A percentile compares a stretch with the other conserved stretches of the same genome.
These are phyloP conservation scores for Phialophora tarda DNA, from an alignment of 2,329 filamentous ascomycete genomes.

Conservation along the genomic window DNA sequence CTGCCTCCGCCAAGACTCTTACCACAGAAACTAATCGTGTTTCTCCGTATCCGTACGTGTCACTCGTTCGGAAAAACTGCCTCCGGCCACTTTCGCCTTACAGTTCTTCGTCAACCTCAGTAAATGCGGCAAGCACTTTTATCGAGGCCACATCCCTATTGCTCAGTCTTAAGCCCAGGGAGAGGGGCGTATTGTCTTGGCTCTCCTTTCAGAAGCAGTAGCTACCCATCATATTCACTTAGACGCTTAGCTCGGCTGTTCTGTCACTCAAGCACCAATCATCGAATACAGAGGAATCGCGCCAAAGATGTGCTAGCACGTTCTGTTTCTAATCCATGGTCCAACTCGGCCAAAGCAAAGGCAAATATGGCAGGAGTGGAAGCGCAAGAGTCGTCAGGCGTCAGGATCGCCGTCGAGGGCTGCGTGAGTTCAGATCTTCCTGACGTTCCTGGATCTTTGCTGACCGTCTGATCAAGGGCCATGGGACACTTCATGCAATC, in stretches of 20 bases:
- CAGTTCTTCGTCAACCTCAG: not conserved
- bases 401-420: conserved; percentile 84
- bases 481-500: conserved; percentile 89
- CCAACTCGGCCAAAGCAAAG: not conserved
- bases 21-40: too few relatives aligned
- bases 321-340: conserved; percentile 5
- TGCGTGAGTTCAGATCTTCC: conserved; percentile 65
- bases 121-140: conserved; percentile 9
- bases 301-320: conserved; percentile 2
- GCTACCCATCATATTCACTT: not conserved
- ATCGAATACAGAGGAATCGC: not conserved
- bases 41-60: not conserved
- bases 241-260: not conserved
- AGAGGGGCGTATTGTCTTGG: not conserved
- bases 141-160: not conserved
- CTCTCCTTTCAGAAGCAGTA: not conserved
- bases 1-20: not conserved
- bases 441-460: conserved; percentile 16
- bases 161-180: not conserved
- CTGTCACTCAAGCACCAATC: not conserved
- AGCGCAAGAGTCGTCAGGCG: conserved; percentile 9
- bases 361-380: conserved; percentile 3
- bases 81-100: not conserved
- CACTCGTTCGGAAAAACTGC: not conserved
- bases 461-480: conserved; percentile 64